A percentile compares a stretch with the other conserved stretches of the same genome.
Evolutionary conservation across 2,329 filamentous ascomycete species (phyloP).

Genomic region (Colletotrichum kahawae): DNA sequence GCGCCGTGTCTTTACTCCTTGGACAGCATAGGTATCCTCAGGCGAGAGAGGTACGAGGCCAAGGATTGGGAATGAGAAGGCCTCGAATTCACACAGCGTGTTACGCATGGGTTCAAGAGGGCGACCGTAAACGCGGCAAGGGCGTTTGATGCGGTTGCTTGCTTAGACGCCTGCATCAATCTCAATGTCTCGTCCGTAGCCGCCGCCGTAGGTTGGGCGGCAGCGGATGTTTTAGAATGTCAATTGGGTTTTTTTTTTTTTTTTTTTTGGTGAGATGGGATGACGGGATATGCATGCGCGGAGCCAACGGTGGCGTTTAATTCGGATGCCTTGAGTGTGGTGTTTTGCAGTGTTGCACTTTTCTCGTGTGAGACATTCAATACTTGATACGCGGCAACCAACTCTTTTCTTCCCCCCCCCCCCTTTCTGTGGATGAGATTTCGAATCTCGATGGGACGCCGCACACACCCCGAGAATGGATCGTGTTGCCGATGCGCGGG

Average conservation of each 20-base stretch:
- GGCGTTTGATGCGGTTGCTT: neutral
- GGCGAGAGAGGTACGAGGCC: neutral
- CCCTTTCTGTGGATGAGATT: neutral
- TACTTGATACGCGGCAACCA: neutral
- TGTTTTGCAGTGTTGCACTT: neutral
- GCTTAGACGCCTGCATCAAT: neutral
- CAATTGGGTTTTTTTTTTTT: too few species aligned
- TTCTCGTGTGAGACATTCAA: neutral
- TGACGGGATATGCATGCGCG: neutral
- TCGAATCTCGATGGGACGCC: neutral
- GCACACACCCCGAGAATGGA: neutral
- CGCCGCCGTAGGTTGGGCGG: neutral
- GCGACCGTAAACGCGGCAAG: neutral
- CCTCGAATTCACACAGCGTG: neutral
- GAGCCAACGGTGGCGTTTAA: neutral
- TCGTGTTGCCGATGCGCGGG: neutral
- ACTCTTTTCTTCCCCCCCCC: neutral
- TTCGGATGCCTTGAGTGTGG: neutral
- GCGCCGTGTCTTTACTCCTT: neutral
- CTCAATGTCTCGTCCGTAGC: neutral
- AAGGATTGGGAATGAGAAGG: neutral
- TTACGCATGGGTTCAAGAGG: neutral
- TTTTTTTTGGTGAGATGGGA: neutral
- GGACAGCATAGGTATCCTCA: neutral
- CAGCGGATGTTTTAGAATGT: neutral